phyloP scores from a whole-genome alignment of 345 rosid genomes.

The Acer campestre region DNA sequence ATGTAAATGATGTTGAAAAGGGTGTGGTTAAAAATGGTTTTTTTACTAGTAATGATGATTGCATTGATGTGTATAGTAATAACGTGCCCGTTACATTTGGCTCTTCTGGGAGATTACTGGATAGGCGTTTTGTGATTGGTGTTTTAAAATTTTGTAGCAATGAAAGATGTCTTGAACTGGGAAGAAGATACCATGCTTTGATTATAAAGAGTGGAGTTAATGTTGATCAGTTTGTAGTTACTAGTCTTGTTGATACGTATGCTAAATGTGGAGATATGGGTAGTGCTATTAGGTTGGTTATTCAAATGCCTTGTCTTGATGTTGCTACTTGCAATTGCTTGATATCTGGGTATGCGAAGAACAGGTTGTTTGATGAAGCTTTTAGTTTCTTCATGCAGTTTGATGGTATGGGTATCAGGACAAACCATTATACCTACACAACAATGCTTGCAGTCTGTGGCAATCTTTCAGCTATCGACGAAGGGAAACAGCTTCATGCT shows the following conservation, averaged over 20 bases:
- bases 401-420: slow-evolving; percentile 12
- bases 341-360: slow-evolving; percentile 23
- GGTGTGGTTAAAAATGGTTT: neutral
- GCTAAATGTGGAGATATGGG: slow-evolving; percentile 32
- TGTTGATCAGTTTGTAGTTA: slow-evolving; percentile 27
- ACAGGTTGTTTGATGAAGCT: slow-evolving; percentile 28
- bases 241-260: slow-evolving; percentile 36
- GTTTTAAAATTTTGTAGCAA: slow-evolving; percentile 20
- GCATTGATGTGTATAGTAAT: neutral
- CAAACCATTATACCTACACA: slow-evolving; percentile 28
- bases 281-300: slow-evolving; percentile 20
- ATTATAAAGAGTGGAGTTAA: slow-evolving; percentile 21
- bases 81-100: neutral
- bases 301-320: slow-evolving; percentile 15
- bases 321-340: slow-evolving; percentile 27
- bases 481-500: slow-evolving; percentile 37
- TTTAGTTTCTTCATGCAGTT: slow-evolving; percentile 30
- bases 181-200: slow-evolving; percentile 25
- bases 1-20: slow-evolving; percentile 2
- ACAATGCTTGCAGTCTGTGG: slow-evolving; percentile 25
- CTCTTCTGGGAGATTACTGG: neutral
- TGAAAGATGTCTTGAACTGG: slow-evolving; percentile 24
- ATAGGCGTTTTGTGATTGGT: slow-evolving; percentile 10
- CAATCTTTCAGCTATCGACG: slow-evolving; percentile 8
- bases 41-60: slow-evolving; percentile 3